These are phyloP conservation scores for Chenopodium suecicum DNA, from an alignment of 148 eudicot genomes.

Conservation along the genomic window DNA sequence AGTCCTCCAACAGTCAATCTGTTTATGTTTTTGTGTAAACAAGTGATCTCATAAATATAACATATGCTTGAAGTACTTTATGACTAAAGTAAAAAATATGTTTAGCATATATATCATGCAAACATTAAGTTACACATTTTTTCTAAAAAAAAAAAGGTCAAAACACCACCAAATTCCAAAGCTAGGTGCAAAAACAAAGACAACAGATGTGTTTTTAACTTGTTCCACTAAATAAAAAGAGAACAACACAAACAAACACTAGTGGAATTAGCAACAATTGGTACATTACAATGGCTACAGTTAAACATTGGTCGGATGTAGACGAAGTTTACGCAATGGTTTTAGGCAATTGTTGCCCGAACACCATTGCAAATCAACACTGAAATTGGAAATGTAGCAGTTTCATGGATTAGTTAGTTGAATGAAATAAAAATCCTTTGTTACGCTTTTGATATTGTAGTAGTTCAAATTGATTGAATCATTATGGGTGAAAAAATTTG, in stretches of 20 bases:
- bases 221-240: not conserved
- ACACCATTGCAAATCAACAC: no score
- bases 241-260: not conserved
- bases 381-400: no score
- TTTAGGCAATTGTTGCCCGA: no score
- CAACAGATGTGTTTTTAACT: not conserved
- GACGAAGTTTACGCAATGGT: no score
- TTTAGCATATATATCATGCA: not conserved
- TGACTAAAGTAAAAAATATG: not conserved
- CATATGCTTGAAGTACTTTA: not conserved
- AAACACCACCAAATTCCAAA: not conserved
- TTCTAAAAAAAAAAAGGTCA: not conserved
- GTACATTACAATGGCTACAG: no score
- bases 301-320: no score
- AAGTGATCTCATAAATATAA: conserved; percentile 5
- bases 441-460: no score
- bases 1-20: conserved; percentile 15
- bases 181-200: not conserved
- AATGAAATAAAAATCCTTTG: no score
- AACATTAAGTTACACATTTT: not conserved
- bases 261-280: no score
- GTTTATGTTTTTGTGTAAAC: not conserved
- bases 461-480: no score
- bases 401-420: no score
- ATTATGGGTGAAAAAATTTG: no score